These are phyloP conservation scores for Claviceps sp. DNA, from an alignment of 2,329 filamentous ascomycete genomes.

Conservation along the genomic window DNA sequence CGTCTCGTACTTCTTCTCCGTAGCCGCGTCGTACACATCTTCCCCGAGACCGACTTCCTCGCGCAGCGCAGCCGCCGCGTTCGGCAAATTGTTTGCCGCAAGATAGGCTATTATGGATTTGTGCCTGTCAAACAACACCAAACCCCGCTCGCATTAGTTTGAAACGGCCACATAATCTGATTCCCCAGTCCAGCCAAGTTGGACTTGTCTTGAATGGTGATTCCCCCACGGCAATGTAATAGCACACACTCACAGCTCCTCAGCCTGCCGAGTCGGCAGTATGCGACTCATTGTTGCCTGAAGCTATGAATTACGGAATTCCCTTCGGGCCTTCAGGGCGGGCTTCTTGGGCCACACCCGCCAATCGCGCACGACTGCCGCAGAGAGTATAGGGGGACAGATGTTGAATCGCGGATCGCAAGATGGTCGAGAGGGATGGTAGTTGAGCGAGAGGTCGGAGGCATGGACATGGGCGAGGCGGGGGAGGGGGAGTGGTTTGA, in stretches of 20 bases:
- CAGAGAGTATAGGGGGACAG: background rate
- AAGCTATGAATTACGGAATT: background rate
- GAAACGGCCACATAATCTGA: background rate
- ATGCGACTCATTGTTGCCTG: constrained; percentile 50
- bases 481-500: background rate
- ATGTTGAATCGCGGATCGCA: background rate
- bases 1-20: constrained; percentile 87
- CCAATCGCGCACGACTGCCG: background rate
- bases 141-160: background rate
- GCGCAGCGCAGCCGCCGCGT: constrained; percentile 57
- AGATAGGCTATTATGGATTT: constrained; percentile 90
- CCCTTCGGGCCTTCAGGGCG: background rate
- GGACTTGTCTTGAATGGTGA: background rate
- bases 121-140: constrained; percentile 42
- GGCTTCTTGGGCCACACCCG: constrained; percentile 3
- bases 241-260: constrained; percentile 60
- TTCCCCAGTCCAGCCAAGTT: background rate
- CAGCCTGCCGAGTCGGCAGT: constrained; percentile 67
- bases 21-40: constrained; percentile 60
- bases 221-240: constrained; percentile 5
- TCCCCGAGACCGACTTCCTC: constrained; percentile 64
- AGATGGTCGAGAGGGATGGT: background rate
- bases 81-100: constrained; percentile 55
- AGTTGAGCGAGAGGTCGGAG: constrained; percentile 5
- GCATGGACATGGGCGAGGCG: background rate